phyloP scores from a whole-genome alignment of 352 stramenopile species.

The Globisporangium barbulae region DNA sequence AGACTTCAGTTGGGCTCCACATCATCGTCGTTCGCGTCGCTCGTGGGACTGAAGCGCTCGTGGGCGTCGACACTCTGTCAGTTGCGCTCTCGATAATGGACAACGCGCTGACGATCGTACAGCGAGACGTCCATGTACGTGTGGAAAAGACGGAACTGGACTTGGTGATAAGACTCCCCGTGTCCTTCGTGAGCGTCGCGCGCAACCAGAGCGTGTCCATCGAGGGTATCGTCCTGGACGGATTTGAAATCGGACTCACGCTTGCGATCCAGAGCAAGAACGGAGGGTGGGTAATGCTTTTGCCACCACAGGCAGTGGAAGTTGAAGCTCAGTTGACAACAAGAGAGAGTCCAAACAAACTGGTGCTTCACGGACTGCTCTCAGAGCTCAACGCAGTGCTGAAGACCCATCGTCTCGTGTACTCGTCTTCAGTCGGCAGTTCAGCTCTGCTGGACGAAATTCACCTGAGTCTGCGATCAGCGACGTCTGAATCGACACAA shows the following conservation, averaged over 20 bases:
- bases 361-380: constrained; percentile 4
- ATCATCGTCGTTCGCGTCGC: constrained; percentile 6
- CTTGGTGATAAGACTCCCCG: constrained; percentile 7
- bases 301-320: background rate
- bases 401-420: constrained; percentile 8
- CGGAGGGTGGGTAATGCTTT: constrained; percentile 2
- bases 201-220: constrained; percentile 5
- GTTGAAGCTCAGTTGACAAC: background rate
- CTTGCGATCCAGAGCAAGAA: constrained; percentile 9
- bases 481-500: background rate
- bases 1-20: background rate
- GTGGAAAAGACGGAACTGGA: constrained; percentile 9
- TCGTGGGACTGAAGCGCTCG: constrained; percentile 7
- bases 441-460: constrained; percentile 8
- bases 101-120: background rate
- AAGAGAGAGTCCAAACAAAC: background rate
- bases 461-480: constrained; percentile 5
- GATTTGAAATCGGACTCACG: constrained; percentile 10
- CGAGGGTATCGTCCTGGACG: constrained; percentile 13
- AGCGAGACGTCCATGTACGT: constrained; percentile 1
- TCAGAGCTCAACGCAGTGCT: constrained; percentile 18
- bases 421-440: background rate
- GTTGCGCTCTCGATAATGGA: constrained; percentile 7
- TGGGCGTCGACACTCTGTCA: constrained; percentile 5
- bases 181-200: constrained; percentile 9